Evolutionary conservation across 176 grass and related monocot genomes (phyloP).

Genomic region (Secale cereale): DNA sequence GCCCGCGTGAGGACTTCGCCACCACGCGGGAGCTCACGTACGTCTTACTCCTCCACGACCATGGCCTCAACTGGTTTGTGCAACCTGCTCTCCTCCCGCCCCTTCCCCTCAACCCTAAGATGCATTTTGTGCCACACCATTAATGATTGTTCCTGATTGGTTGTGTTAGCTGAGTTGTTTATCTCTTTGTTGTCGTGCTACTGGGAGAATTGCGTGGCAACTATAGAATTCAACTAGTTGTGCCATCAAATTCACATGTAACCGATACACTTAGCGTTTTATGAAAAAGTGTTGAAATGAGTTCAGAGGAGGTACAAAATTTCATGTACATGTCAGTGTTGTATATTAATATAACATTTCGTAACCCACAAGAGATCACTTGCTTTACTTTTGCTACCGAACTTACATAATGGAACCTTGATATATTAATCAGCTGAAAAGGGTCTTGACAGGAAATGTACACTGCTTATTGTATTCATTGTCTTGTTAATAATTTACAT

Average conservation of each 20-base stretch:
- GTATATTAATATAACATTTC: background rate
- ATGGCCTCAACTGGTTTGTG: constrained; percentile 66
- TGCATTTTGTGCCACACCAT: background rate
- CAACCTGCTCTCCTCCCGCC: no score
- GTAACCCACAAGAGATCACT: no score
- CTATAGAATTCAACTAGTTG: background rate
- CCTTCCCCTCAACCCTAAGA: background rate
- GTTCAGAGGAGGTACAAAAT: background rate
- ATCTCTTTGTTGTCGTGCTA: background rate
- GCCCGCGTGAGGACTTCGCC: constrained; percentile 40
- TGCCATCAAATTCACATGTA: background rate
- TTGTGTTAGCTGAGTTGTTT: background rate
- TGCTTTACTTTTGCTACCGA: no score
- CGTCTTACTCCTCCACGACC: constrained; percentile 88
- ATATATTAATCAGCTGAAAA: no score
- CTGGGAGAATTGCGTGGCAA: background rate
- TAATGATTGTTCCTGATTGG: background rate
- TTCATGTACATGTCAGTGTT: background rate
- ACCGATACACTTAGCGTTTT: background rate
- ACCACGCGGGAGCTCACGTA: constrained; percentile 74
- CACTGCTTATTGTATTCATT: no score
- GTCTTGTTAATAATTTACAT: no score
- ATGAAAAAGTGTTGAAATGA: background rate
- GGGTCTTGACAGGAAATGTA: no score
- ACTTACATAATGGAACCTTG: no score